Evolutionary conservation across 495 filamentous ascomycete genomes (phyloP), one percentile per base, ranked within the genome.

Genomic region (Tuber melanosporum): DNA sequence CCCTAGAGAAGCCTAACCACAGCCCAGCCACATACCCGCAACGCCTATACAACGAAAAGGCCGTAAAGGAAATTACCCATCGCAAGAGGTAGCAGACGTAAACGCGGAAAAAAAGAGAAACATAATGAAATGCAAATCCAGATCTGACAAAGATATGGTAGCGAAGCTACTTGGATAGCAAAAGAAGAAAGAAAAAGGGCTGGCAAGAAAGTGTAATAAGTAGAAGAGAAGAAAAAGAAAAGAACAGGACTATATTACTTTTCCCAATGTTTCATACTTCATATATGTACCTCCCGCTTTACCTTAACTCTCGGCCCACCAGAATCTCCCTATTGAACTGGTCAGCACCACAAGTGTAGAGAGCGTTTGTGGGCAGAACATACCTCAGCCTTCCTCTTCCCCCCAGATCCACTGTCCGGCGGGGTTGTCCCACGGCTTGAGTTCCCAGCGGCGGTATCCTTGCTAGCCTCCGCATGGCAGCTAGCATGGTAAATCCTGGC

Each of bases 401-500:
- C 82, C 32, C 80, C 82, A 20, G 62, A 45, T 20, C 77, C 78
- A 66, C 77, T 57, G 74, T 83, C 82, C 7, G 82, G 82, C 41
- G 84, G 83, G n/a, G 74, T 83, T 12, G 77, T 72, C 47, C 52
- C 66, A 76, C 76, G 46, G 62, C 70, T 75, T 2, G 86, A 84
- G 77, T 72, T 72, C n/a, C 76, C 82, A 6, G 75, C 71, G 32
- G 79, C 79, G 43, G 78, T 77, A 36, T 92, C 91, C 83, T 90
- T 92, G 76, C 88, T 92, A 12, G 94, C 92, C 85, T 98, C 95
- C 57, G 88, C 88, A 83, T 95, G 92, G 79, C 96, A 98, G 74
- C 89, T 95, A 36, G 92, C 94, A 85, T 99, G 95, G 75, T 92
- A 98, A 22, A 96, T 90, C 76, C 92, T 90, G 72, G 86, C 88